Evolutionary conservation across 2,329 filamentous ascomycete species (phyloP).

Genomic region (Fusarium secorum): DNA sequence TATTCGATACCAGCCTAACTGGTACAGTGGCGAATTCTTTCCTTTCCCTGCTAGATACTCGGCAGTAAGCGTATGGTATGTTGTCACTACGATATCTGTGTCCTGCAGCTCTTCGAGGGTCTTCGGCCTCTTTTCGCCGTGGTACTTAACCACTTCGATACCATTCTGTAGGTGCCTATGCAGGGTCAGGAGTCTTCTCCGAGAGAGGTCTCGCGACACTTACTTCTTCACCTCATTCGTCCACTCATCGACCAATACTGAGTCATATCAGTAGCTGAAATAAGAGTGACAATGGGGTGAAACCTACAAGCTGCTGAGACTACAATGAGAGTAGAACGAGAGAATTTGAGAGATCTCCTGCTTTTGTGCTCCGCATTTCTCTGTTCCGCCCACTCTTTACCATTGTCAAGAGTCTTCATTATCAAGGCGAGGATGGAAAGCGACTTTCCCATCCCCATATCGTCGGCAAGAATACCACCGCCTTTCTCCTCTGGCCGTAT

Average conservation of each 20-base stretch:
- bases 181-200: accelerated
- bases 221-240: slow-evolving; percentile 2
- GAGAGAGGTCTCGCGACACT: accelerated
- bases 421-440: not conserved
- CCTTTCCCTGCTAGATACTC: not conserved
- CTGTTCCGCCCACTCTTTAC: not conserved
- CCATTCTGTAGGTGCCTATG: not conserved
- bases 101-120: not conserved
- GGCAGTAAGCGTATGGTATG: slow-evolving; percentile 1
- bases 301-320: slow-evolving; percentile 2
- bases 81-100: slow-evolving; percentile 4
- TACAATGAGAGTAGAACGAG: not conserved
- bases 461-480: not conserved
- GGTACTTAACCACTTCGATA: not conserved
- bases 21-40: not conserved
- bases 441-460: slow-evolving; percentile 16
- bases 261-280: accelerated
- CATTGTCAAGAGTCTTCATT: slow-evolving; percentile 1
- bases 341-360: not conserved
- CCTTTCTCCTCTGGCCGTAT: not conserved
- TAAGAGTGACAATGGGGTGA: accelerated
- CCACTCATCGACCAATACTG: slow-evolving; percentile 14
- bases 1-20: slow-evolving; percentile 49
- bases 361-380: not conserved
- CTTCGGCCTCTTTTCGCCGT: not conserved